Conservation (phyloP, 345 rosid genomes). For the Rhizophora mangle region DNA sequence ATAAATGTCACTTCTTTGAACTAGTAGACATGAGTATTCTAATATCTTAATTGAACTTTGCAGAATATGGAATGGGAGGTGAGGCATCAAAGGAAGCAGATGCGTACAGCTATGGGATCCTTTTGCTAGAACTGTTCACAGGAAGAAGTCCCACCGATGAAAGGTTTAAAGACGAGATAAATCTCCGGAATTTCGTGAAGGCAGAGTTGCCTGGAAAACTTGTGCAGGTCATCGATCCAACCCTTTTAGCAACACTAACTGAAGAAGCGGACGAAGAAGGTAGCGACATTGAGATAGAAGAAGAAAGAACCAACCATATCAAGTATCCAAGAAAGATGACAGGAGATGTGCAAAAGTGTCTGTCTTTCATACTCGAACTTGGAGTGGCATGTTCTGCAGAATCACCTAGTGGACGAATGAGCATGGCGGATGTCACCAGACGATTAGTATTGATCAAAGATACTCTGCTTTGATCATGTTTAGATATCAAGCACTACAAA, state of each 20-base stretch:
- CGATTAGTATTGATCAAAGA: neutral
- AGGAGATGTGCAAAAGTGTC: neutral
- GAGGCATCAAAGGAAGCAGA: conserved; percentile 8
- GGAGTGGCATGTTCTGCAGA: neutral
- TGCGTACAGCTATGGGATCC: conserved; percentile 19
- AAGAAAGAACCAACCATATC: neutral
- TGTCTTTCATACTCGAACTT: neutral
- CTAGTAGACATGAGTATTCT: no score
- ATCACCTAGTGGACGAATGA: conserved; percentile 1
- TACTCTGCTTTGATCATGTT: neutral
- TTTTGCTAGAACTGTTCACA: conserved; percentile 12
- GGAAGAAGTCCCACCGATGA: neutral
- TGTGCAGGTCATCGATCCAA: neutral
- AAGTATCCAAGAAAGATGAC: neutral
- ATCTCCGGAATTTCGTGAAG: neutral
- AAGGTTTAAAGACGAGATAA: neutral
- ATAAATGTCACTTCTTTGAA: no score
- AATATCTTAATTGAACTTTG: neutral
- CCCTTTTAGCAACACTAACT: neutral
- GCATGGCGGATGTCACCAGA: neutral
- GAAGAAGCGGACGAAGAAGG: neutral
- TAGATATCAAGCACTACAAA: neutral
- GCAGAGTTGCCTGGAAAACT: neutral
- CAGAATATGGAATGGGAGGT: conserved; percentile 13
- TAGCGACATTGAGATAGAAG: neutral